phyloP scores from a whole-genome alignment of 202 grass and related monocot genomes.

The Carex sylvatica region DNA sequence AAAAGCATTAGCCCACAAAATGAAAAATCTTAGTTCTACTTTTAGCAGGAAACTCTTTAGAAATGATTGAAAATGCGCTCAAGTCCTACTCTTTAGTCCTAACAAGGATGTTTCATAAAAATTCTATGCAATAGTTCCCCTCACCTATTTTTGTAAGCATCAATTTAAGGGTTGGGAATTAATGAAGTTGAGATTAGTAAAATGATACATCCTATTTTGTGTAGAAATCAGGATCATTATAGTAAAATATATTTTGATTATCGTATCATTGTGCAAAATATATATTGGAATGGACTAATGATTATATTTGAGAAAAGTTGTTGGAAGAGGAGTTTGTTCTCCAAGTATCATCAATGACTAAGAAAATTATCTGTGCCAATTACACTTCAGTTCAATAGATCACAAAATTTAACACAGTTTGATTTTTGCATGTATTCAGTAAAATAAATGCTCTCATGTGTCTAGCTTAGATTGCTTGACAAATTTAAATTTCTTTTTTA shows the following conservation, averaged over 20 bases:
- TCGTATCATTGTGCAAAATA: not conserved
- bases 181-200: not conserved
- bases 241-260: constrained; percentile 2
- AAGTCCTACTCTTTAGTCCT: not conserved
- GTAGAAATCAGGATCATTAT: not conserved
- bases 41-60: not conserved
- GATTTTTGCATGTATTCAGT: constrained; percentile 12
- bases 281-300: not conserved
- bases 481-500: not conserved
- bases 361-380: too few species aligned
- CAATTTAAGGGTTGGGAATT: not conserved
- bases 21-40: not conserved
- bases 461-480: not conserved
- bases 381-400: not conserved
- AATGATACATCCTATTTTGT: not conserved
- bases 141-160: not conserved
- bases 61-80: not conserved
- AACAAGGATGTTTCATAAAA: not conserved
- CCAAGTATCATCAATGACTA: too few species aligned
- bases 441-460: not conserved
- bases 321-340: not conserved
- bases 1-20: not conserved
- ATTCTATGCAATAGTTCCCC: not conserved
- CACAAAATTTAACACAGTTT: not conserved
- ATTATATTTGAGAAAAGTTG: not conserved